Evolutionary conservation across 176 grass and related monocot species (phyloP).

Genomic region (Panicum miliaceum): DNA sequence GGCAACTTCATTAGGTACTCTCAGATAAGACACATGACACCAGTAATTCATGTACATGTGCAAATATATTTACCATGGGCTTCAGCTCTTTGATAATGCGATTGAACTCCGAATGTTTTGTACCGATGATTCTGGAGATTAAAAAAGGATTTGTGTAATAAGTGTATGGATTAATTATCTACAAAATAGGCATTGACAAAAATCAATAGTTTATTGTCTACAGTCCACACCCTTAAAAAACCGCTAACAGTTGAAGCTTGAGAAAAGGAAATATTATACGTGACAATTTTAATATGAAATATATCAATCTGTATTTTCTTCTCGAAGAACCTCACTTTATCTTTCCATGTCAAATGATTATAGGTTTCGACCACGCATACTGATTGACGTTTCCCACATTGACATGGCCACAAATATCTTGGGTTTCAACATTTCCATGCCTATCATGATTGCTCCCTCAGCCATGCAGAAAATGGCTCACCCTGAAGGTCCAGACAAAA

Average conservation of each 20-base stretch:
- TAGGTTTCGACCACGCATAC: slow-evolving; percentile 81
- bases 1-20: slow-evolving; percentile 50
- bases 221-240: background rate
- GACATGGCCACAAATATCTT: slow-evolving; percentile 70
- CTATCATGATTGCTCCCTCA: slow-evolving; percentile 91
- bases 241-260: background rate
- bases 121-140: background rate
- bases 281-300: background rate
- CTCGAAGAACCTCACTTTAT: slow-evolving; percentile 8
- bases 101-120: background rate
- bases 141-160: background rate
- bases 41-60: slow-evolving; percentile 20
- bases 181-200: background rate
- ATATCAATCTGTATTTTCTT: slow-evolving; percentile 2
- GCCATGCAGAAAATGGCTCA: slow-evolving; percentile 99
- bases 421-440: slow-evolving; percentile 92
- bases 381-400: slow-evolving; percentile 82
- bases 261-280: background rate
- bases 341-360: slow-evolving; percentile 29
- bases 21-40: slow-evolving; percentile 30
- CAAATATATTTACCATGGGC: background rate
- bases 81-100: background rate
- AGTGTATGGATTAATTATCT: background rate
- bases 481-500: slow-evolving; percentile 63
- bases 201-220: background rate